Conservation (phyloP, 2,329 filamentous ascomycete species). For the Tolypocladium amazonense region DNA sequence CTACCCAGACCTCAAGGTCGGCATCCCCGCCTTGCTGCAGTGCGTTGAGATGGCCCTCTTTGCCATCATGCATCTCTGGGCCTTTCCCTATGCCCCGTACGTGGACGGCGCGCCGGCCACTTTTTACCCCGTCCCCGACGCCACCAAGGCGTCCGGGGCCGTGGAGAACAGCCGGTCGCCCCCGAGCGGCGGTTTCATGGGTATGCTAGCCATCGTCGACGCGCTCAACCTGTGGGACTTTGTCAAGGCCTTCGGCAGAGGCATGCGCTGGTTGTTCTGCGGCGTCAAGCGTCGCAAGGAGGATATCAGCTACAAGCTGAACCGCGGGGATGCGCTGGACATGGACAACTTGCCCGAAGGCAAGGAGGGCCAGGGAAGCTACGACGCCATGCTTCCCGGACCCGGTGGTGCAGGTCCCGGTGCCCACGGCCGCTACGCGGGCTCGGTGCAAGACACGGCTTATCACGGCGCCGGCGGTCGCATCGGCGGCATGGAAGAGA, state of each 20-base stretch:
- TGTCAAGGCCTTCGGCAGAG: slow-evolving; percentile 66
- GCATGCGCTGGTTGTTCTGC: slow-evolving; percentile 71
- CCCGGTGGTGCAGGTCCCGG: not conserved
- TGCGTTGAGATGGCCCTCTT: slow-evolving; percentile 83
- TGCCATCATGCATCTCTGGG: slow-evolving; percentile 66
- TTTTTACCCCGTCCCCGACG: slow-evolving; percentile 36
- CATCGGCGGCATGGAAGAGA: slow-evolving; percentile 20
- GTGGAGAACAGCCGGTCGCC: slow-evolving; percentile 31
- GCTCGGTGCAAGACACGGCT: slow-evolving; percentile 22
- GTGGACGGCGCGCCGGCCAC: slow-evolving; percentile 28
- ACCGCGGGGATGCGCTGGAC: slow-evolving; percentile 21
- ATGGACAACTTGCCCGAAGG: slow-evolving; percentile 25
- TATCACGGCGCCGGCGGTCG: slow-evolving; percentile 23
- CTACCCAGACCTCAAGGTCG: slow-evolving; percentile 69
- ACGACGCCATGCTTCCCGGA: slow-evolving; percentile 11
- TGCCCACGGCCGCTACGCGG: slow-evolving; percentile 16
- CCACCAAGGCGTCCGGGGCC: slow-evolving; percentile 26
- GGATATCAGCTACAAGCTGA: slow-evolving; percentile 36
- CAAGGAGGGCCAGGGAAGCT: slow-evolving; percentile 8
- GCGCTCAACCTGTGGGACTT: slow-evolving; percentile 77
- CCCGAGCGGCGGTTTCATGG: slow-evolving; percentile 55
- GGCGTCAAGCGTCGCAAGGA: slow-evolving; percentile 52
- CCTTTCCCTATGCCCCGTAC: slow-evolving; percentile 71
- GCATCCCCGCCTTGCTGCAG: slow-evolving; percentile 66
- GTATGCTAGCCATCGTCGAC: slow-evolving; percentile 55